Conservation (phyloP, 306 rosid genomes). For the Senna tora region DNA sequence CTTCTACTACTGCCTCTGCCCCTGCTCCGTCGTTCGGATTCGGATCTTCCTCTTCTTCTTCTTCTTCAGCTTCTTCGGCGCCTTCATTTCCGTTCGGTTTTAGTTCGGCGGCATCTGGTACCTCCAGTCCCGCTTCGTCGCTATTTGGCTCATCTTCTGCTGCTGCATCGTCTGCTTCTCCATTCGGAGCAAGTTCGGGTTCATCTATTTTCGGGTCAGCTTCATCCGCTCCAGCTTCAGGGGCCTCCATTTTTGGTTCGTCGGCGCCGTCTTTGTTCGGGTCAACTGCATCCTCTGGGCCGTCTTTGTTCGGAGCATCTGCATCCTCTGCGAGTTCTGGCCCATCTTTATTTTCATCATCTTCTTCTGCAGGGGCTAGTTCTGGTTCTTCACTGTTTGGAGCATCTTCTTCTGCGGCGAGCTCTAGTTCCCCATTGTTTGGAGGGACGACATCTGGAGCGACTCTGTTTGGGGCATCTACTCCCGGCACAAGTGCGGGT, state of each 20-base stretch:
- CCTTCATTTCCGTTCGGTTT: slow-evolving; percentile 29
- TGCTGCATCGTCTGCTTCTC: slow-evolving; percentile 16
- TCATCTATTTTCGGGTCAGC: slow-evolving; percentile 30
- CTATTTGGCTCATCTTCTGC: slow-evolving; percentile 38
- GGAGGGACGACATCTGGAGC: slow-evolving; percentile 31
- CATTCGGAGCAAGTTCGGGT: slow-evolving; percentile 25
- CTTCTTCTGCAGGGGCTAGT: slow-evolving; percentile 35
- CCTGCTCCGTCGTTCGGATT: slow-evolving; percentile 21
- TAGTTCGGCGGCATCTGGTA: slow-evolving; percentile 2
- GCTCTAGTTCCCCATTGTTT: neutral
- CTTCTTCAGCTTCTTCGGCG: slow-evolving; percentile 38
- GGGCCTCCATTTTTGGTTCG: slow-evolving; percentile 2
- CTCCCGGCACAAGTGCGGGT: neutral
- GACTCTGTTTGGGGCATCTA: slow-evolving; percentile 11
- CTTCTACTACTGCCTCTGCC: slow-evolving; percentile 28
- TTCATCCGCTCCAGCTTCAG: slow-evolving; percentile 3
- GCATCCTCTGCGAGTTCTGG: slow-evolving; percentile 30
- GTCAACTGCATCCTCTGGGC: neutral
- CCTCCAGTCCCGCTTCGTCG: slow-evolving; percentile 31
- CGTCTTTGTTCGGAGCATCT: slow-evolving; percentile 28
- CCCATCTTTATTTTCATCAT: neutral
- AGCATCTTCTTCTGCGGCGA: neutral
- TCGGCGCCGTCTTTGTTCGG: slow-evolving; percentile 30
- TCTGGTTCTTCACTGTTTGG: slow-evolving; percentile 25
- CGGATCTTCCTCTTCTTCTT: slow-evolving; percentile 33